Evolutionary conservation across 208 protist species (phyloP).

Genomic region (Zelonia costaricensis): DNA sequence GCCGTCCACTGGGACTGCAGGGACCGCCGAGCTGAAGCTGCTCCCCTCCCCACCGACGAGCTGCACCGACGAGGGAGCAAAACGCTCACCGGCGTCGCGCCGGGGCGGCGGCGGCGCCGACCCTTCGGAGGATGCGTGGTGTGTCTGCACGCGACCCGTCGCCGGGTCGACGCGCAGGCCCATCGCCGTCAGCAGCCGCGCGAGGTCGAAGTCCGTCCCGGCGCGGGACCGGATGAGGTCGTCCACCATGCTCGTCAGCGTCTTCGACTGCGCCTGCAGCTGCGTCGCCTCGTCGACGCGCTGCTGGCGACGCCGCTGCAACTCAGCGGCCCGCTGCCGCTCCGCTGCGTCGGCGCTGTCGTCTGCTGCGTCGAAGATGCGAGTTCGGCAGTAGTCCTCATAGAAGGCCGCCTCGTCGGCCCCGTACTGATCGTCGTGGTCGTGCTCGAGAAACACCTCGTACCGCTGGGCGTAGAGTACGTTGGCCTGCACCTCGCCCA

Average conservation of each 20-base stretch:
- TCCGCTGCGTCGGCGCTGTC: slow-evolving; percentile 22
- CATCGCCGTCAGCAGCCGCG: slow-evolving; percentile 59
- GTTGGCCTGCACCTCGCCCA: slow-evolving; percentile 7
- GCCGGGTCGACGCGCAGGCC: slow-evolving; percentile 45
- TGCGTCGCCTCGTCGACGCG: slow-evolving; percentile 28
- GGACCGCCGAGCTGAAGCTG: not conserved
- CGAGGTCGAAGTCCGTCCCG: slow-evolving; percentile 40
- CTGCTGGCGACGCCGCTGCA: slow-evolving; percentile 17
- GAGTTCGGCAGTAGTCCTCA: slow-evolving; percentile 31
- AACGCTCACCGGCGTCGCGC: slow-evolving; percentile 1
- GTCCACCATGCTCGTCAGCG: slow-evolving; percentile 60
- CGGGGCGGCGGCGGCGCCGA: too few relatives aligned
- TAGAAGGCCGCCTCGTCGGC: slow-evolving; percentile 63
- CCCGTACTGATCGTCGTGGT: slow-evolving; percentile 58
- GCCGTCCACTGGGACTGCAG: too few relatives aligned
- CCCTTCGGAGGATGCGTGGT: too few relatives aligned
- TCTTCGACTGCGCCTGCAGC: slow-evolving; percentile 37
- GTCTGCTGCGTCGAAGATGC: slow-evolving; percentile 15
- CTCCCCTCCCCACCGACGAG: slow-evolving; percentile 5
- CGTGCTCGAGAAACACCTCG: slow-evolving; percentile 62
- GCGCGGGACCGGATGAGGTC: slow-evolving; percentile 50
- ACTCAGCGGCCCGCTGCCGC: not conserved
- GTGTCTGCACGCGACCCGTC: slow-evolving; percentile 34
- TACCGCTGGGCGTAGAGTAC: slow-evolving; percentile 68
- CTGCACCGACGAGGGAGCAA: slow-evolving; percentile 18